phyloP scores from a whole-genome alignment of 768 basidiomycete genomes.

The Coprinellus aureogranulatus region DNA sequence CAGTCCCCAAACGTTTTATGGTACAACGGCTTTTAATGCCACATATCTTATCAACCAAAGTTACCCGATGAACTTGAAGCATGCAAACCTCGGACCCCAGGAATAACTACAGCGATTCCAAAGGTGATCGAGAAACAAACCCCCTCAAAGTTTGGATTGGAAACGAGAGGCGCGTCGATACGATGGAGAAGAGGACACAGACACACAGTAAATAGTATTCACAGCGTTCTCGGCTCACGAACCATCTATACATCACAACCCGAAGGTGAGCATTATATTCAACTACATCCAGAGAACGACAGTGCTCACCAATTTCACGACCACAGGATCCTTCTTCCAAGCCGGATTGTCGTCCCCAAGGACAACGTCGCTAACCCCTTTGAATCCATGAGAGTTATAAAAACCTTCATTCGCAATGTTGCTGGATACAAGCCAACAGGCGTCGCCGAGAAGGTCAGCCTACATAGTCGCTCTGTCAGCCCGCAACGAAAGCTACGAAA shows the following conservation, averaged over 20 bases:
- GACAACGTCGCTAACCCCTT: conserved; percentile 15
- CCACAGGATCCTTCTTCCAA: conserved; percentile 21
- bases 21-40: too few relatives aligned
- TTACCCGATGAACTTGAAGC: too few relatives aligned
- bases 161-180: too few relatives aligned
- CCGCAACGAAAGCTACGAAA: background rate
- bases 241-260: background rate
- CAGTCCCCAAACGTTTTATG: too few relatives aligned
- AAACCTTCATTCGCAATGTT: conserved; percentile 23
- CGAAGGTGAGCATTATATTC: background rate
- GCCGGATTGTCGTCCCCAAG: conserved; percentile 23
- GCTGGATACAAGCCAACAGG: conserved; percentile 20
- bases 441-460: conserved; percentile 20
- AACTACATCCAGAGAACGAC: background rate
- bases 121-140: too few relatives aligned
- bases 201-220: too few relatives aligned
- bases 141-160: too few relatives aligned
- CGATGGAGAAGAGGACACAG: too few relatives aligned
- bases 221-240: background rate
- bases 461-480: conserved; percentile 3
- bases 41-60: too few relatives aligned
- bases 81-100: too few relatives aligned
- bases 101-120: too few relatives aligned
- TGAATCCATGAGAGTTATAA: conserved; percentile 27
- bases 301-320: conserved; percentile 21